These are phyloP conservation scores for Dryadomyces quercivorus DNA, from an alignment of 2,329 filamentous ascomycete species.

Conservation along the genomic window DNA sequence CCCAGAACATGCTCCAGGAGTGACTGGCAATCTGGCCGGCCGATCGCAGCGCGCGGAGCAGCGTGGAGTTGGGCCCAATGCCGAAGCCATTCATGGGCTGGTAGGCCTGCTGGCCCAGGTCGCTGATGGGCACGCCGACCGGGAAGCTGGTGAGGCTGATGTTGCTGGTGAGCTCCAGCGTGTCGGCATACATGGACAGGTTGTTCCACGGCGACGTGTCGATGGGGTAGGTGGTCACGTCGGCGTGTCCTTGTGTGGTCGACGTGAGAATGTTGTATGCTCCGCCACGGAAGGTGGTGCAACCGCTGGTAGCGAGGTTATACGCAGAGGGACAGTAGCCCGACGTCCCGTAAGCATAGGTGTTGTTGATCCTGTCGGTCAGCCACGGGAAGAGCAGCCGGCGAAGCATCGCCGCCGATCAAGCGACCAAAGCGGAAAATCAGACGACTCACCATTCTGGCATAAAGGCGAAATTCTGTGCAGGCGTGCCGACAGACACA, in stretches of 20 bases:
- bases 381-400: too few species aligned
- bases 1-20: slow-evolving; percentile 21
- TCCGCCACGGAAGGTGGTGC: slow-evolving; percentile 10
- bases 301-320: background rate
- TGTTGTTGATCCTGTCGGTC: slow-evolving; percentile 10
- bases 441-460: background rate
- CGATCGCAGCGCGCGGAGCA: slow-evolving; percentile 15
- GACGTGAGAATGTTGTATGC: slow-evolving; percentile 5
- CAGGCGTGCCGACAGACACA: slow-evolving; percentile 7
- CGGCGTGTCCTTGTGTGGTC: background rate
- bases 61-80: slow-evolving; percentile 19
- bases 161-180: slow-evolving; percentile 9
- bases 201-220: background rate
- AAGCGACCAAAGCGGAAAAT: too few species aligned
- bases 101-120: slow-evolving; percentile 16
- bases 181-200: slow-evolving; percentile 1
- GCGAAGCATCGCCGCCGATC: too few species aligned
- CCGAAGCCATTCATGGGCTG: slow-evolving; percentile 15
- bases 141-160: slow-evolving; percentile 11
- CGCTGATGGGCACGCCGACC: slow-evolving; percentile 12
- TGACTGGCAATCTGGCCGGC: slow-evolving; percentile 17
- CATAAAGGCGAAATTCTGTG: slow-evolving; percentile 7
- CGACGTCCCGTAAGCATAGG: slow-evolving; percentile 8
- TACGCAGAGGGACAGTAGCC: slow-evolving; percentile 5
- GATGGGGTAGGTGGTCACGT: background rate